These are phyloP conservation scores for Guyanaporus albipodus DNA, from an alignment of 768 basidiomycete genomes.

Conservation along the genomic window DNA sequence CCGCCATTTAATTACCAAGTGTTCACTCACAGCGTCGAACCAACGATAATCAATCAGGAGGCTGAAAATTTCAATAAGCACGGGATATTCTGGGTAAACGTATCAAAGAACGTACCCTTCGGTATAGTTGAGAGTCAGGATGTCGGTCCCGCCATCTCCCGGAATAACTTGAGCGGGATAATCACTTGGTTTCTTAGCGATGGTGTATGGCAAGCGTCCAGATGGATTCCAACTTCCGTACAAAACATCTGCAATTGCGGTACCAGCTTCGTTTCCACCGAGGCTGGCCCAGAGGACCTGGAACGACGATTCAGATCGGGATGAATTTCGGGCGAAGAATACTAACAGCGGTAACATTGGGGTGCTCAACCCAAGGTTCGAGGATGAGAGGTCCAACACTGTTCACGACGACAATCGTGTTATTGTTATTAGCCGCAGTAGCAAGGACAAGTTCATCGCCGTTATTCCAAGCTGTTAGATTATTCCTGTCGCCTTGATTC, in stretches of 20 bases:
- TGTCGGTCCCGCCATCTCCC: constrained; percentile 25
- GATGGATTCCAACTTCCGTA: constrained; percentile 76
- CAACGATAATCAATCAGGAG: constrained; percentile 70
- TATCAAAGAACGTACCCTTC: constrained; percentile 37
- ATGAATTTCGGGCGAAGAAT: no score
- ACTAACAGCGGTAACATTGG: constrained; percentile 67
- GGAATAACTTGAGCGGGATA: constrained; percentile 42
- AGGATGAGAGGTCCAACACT: constrained; percentile 67
- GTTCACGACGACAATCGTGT: constrained; percentile 79
- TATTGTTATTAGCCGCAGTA: constrained; percentile 65
- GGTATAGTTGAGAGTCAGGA: constrained; percentile 54
- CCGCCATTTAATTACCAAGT: not conserved
- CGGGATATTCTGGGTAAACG: no score
- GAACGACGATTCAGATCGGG: constrained; percentile 17
- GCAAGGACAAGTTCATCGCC: constrained; percentile 41
- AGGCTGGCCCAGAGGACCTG: constrained; percentile 48
- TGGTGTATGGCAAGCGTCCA: constrained; percentile 68
- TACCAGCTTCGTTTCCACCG: constrained; percentile 76
- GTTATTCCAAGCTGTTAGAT: constrained; percentile 38
- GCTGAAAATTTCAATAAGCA: constrained; percentile 20
- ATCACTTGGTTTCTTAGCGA: constrained; percentile 55
- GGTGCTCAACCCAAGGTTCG: constrained; percentile 72
- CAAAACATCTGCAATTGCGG: constrained; percentile 70
- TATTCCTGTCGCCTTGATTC: constrained; percentile 39
- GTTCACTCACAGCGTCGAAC: constrained; percentile 57